Conservation (phyloP, 805 yeast genomes). For the Candida ortonii region DNA sequence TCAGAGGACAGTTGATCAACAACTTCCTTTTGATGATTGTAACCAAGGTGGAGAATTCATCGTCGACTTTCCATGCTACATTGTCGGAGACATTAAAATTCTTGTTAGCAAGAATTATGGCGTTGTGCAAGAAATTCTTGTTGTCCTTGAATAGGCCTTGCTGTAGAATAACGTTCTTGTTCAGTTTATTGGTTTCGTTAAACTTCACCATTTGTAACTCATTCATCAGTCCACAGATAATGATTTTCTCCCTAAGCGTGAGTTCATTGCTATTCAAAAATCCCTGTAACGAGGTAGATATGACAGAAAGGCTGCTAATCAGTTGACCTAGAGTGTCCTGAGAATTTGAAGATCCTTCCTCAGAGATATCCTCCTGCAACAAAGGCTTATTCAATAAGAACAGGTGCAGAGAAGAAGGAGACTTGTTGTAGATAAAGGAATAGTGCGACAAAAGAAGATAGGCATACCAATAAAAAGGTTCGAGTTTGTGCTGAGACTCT, state of each 20-base stretch:
- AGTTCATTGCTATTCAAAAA: slow-evolving; percentile 20
- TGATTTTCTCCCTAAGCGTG: slow-evolving; percentile 23
- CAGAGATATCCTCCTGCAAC: slow-evolving; percentile 22
- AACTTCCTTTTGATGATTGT: slow-evolving; percentile 46
- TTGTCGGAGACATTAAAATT: slow-evolving; percentile 30
- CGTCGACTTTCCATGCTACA: slow-evolving; percentile 22
- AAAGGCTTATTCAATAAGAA: slow-evolving; percentile 28
- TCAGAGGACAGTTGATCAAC: slow-evolving; percentile 48
- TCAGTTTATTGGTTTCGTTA: slow-evolving; percentile 27
- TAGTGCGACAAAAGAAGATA: slow-evolving; percentile 45
- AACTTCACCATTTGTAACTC: slow-evolving; percentile 32
- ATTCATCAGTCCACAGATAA: slow-evolving; percentile 33
- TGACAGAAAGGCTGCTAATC: slow-evolving; percentile 27
- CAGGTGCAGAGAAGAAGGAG: slow-evolving; percentile 39
- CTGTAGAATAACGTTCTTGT: slow-evolving; percentile 21
- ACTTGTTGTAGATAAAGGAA: slow-evolving; percentile 37
- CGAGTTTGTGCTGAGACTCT: slow-evolving; percentile 16
- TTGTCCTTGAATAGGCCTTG: slow-evolving; percentile 33
- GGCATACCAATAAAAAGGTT: slow-evolving; percentile 44
- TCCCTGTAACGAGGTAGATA: slow-evolving; percentile 20
- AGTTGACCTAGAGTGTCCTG: slow-evolving; percentile 21
- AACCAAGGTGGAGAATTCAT: slow-evolving; percentile 33
- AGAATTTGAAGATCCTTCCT: not conserved
- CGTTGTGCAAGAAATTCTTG: slow-evolving; percentile 47
- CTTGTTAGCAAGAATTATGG: slow-evolving; percentile 51